A percentile compares a stretch with the other conserved stretches of the same genome.
These are phyloP conservation scores for Lactarius sanguifluus DNA, from an alignment of 768 basidiomycete species.

Conservation along the genomic window DNA sequence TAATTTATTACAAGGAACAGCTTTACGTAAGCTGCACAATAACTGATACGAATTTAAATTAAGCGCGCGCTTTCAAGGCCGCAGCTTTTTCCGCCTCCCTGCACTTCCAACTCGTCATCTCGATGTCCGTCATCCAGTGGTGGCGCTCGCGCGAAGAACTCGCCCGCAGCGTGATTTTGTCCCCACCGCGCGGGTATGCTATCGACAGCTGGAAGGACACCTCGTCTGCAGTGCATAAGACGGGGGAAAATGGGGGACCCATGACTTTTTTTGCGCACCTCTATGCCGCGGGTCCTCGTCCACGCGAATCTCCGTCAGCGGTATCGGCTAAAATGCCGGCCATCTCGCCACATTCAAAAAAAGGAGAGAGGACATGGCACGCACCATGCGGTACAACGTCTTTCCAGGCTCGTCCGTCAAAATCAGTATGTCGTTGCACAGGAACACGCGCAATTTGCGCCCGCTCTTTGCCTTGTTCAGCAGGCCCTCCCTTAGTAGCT, in stretches of 20 bases:
- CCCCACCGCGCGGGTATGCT: conserved; percentile 72
- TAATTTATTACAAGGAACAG: neutral
- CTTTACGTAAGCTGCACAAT: neutral
- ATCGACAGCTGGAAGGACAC: conserved; percentile 63
- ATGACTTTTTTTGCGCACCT: conserved; percentile 40
- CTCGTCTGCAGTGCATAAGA: conserved; percentile 51
- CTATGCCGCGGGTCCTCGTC: conserved; percentile 50
- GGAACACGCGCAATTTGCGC: conserved; percentile 67
- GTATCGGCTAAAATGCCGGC: conserved; percentile 61
- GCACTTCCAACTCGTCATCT: conserved; percentile 43
- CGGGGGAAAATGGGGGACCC: neutral
- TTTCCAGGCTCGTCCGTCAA: conserved; percentile 71
- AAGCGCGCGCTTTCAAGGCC: neutral
- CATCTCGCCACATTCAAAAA: too few relatives aligned
- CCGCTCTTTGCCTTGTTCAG: conserved; percentile 84
- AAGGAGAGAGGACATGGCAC: conserved; percentile 30
- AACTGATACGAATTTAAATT: neutral
- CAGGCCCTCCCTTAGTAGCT: conserved; percentile 74
- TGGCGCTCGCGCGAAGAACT: conserved; percentile 59
- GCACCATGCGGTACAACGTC: conserved; percentile 80
- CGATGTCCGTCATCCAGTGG: conserved; percentile 48
- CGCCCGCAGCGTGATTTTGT: conserved; percentile 61
- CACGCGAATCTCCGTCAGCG: conserved; percentile 64
- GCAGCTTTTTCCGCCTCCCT: conserved; percentile 16
- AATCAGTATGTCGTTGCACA: conserved; percentile 90